A percentile compares a stretch with the other conserved stretches of the same genome.
Conservation (phyloP, 2,329 filamentous ascomycete species). For the Phoma herbarum region DNA sequence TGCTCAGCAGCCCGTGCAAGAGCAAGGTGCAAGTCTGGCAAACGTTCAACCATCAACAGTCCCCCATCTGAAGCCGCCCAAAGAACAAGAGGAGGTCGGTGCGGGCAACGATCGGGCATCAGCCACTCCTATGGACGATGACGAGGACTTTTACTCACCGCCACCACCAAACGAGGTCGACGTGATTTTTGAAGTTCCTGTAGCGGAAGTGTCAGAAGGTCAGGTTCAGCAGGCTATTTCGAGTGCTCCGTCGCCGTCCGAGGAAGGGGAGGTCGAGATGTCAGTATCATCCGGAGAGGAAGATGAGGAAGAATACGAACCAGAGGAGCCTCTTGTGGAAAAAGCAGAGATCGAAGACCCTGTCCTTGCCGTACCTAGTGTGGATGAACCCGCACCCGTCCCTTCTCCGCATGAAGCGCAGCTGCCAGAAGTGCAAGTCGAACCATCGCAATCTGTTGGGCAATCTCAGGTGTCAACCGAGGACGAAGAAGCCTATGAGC, state of each 20-base stretch:
- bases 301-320: constrained; percentile 47
- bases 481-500: constrained; percentile 45
- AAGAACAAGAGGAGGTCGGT: neutral
- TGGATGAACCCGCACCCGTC: constrained; percentile 3
- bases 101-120: constrained; percentile 18
- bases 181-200: neutral
- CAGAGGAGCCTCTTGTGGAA: constrained; percentile 32
- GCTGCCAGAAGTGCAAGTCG: constrained; percentile 7
- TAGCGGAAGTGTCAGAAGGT: constrained; percentile 10
- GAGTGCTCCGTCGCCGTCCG: constrained; percentile 32
- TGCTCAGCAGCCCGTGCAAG: neutral
- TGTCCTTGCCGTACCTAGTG: neutral
- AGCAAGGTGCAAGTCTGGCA: neutral
- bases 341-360: neutral
- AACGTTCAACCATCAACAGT: neutral
- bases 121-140: constrained; percentile 39
- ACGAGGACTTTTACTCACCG: constrained; percentile 50
- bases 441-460: constrained; percentile 17
- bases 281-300: constrained; percentile 42
- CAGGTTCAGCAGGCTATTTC: constrained; percentile 1
- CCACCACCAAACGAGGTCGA: constrained; percentile 26
- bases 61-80: neutral
- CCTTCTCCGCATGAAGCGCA: constrained; percentile 14
- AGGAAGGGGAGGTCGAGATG: constrained; percentile 49
- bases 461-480: constrained; percentile 33